A percentile compares a stretch with the other conserved stretches of the same genome.
Evolutionary conservation across 225 moss, liverwort and hornwort species (phyloP).

Genomic region (Antitrichia curtipendula): DNA sequence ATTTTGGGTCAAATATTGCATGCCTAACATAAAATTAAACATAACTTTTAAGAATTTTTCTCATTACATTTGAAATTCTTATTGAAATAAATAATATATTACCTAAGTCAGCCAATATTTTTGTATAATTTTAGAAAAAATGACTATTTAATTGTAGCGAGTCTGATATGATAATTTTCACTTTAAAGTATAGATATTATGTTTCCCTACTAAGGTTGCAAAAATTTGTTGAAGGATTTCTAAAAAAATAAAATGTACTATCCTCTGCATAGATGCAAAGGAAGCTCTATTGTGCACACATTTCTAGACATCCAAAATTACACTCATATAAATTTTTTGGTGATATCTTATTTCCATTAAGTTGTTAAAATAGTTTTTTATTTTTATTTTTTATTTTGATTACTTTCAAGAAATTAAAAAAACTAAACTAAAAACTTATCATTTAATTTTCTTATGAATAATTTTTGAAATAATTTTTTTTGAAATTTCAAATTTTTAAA

Average conservation of each 20-base stretch:
- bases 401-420: not conserved
- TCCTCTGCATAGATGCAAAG: not conserved
- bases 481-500: not conserved
- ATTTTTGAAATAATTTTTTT: not conserved
- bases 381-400: accelerated
- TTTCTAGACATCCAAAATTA: not conserved
- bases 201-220: not conserved
- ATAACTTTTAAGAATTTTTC: not conserved
- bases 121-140: no score
- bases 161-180: not conserved
- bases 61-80: not conserved
- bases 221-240: no score
- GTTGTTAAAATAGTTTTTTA: not conserved
- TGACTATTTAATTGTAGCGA: not conserved
- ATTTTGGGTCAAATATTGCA: not conserved
- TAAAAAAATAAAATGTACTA: not conserved
- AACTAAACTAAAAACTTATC: not conserved
- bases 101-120: not conserved
- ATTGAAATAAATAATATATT: not conserved
- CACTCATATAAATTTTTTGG: not conserved
- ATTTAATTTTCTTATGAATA: not conserved
- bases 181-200: not conserved
- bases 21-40: not conserved
- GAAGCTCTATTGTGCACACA: not conserved
- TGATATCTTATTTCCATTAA: not conserved